Base-by-base conservation (phyloP, 768 basidiomycete species). In the Auriculariales sp. region DNA sequence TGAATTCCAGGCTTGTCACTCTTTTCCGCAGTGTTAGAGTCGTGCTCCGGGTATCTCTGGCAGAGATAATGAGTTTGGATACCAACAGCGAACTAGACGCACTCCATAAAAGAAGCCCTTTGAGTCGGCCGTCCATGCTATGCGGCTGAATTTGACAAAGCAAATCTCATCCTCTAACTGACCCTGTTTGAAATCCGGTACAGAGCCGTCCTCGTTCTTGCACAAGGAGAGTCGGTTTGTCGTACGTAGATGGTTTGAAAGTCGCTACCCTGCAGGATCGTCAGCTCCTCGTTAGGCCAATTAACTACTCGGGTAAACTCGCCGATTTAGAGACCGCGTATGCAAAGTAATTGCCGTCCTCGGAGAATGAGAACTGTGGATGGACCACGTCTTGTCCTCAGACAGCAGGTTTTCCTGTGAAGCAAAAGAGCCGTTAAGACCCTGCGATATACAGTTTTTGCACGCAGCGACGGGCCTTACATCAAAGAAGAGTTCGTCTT, bases 241-340 rank as follows among this genome's bases (percentile, higher is more conserved):
- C 87, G 76, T 46, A 87, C 63, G 57, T 81, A 85, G 53, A 84
- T 65, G 12, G 77, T 83, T 53, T 68, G 73, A 57, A 79, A 80
- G 58, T 87, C 84, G 61, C 80, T 83, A 55, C 84, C 83, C 83
- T 83, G 57, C 5, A n/a, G n/a, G n/a, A n/a, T n/a, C n/a, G n/a
- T n/a, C n/a, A n/a, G n/a, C n/a, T n/a, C 49, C 47, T 29, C 17
- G 4, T 30, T 12, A 35, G 46, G 51, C 29, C 32, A 46, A 47
- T 47, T 44, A 28, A 17, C 27, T 30, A 17, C 42, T 45, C 53
- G 46, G 24, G 53, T 5, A n/a, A n/a, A n/a, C n/a, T n/a, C 59
- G 80, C 83, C 48, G 83, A 85, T 47, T 74, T 66, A n/a, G 82
- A 83, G 14, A 88, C 66, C n/a, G 74, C 83, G 56, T 87, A 88